Evolutionary conservation across 768 basidiomycete species (phyloP).

Genomic region (Piloderma croceum): DNA sequence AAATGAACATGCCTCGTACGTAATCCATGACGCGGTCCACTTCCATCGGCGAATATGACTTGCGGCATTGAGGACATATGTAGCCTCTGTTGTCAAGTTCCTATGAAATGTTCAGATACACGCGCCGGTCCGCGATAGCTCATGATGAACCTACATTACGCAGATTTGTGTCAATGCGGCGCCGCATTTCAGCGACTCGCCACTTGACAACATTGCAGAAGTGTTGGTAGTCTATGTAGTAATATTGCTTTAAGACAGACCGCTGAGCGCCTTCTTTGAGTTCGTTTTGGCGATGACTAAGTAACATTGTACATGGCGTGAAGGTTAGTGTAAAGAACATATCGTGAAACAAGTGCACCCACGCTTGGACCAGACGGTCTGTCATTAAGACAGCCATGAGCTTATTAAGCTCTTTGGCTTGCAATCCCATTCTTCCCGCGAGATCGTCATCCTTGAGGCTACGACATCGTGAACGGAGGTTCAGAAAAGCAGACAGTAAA

Average conservation of each 20-base stretch:
- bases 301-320: background rate
- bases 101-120: constrained; percentile 34
- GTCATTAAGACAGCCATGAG: constrained; percentile 76
- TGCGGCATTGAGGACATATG: constrained; percentile 84
- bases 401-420: constrained; percentile 87
- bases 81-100: constrained; percentile 98
- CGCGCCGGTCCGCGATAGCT: background rate
- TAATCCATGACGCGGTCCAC: constrained; percentile 80
- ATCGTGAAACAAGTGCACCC: constrained; percentile 22
- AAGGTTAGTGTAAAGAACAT: background rate
- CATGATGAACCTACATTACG: constrained; percentile 60
- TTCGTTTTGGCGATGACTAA: constrained; percentile 85
- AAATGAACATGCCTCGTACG: constrained; percentile 58
- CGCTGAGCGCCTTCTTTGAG: constrained; percentile 86
- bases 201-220: constrained; percentile 99
- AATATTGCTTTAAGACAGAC: constrained; percentile 86
- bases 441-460: constrained; percentile 93
- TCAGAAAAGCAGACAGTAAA: constrained; percentile 20
- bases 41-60: constrained; percentile 81
- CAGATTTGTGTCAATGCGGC: constrained; percentile 81
- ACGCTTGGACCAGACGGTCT: constrained; percentile 77
- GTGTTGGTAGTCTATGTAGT: constrained; percentile 91
- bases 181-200: constrained; percentile 89
- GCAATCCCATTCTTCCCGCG: constrained; percentile 84
- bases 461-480: constrained; percentile 11